These are phyloP conservation scores for Phytopythium ostracodes DNA, from an alignment of 352 stramenopile species.

Conservation along the genomic window DNA sequence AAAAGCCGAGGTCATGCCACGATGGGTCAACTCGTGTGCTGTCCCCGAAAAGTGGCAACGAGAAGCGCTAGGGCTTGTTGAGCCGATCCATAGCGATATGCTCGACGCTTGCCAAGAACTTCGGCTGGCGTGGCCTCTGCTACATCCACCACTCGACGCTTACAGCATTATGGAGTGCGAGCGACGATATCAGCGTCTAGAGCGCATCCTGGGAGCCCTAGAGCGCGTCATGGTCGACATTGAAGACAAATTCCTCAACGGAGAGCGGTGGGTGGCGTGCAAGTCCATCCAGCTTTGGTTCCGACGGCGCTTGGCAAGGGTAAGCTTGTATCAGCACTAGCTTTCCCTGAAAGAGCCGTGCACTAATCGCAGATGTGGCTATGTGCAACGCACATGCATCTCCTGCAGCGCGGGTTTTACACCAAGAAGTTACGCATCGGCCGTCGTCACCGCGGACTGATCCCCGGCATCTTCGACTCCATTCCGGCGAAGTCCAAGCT, in stretches of 20 bases:
- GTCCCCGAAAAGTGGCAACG: constrained; percentile 36
- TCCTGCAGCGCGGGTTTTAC: constrained; percentile 43
- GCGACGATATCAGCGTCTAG: constrained; percentile 28
- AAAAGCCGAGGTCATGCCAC: constrained; percentile 24
- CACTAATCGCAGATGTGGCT: neutral
- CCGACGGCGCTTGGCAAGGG: constrained; percentile 30
- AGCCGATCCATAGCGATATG: constrained; percentile 32
- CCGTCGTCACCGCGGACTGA: constrained; percentile 42
- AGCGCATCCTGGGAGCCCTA: constrained; percentile 20
- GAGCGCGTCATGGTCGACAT: constrained; percentile 25
- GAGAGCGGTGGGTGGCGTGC: constrained; percentile 29
- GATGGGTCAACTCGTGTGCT: constrained; percentile 36
- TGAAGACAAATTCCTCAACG: constrained; percentile 20
- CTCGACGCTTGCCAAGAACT: constrained; percentile 28
- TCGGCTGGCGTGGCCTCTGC: constrained; percentile 26
- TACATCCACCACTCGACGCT: constrained; percentile 40
- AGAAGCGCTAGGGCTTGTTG: constrained; percentile 34
- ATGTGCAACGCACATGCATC: neutral
- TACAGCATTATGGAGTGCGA: constrained; percentile 39
- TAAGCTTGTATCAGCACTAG: neutral
- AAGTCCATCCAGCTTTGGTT: constrained; percentile 49
- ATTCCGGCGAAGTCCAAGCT: constrained; percentile 43
- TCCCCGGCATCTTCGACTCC: constrained; percentile 64
- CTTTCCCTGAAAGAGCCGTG: neutral
- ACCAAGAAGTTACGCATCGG: constrained; percentile 37